Conservation (phyloP, 1,139 yeast genomes). For the Taphrina sp. region DNA sequence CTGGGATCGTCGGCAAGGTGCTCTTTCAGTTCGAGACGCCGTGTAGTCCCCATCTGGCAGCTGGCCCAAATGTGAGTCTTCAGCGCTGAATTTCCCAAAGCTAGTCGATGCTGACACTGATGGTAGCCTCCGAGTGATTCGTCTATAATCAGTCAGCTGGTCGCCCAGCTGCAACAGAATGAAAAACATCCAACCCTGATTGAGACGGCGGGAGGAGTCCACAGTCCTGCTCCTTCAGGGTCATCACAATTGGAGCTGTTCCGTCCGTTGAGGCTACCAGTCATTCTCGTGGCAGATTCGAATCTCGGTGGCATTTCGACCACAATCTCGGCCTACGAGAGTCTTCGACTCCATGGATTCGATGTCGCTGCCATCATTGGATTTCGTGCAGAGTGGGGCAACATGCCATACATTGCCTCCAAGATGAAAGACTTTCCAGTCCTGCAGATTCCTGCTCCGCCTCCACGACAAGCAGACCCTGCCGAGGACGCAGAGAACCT, state of each 20-base stretch:
- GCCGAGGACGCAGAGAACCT: conserved; percentile 36
- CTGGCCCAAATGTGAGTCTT: conserved; percentile 33
- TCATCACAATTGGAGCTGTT: conserved; percentile 41
- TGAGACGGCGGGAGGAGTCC: conserved; percentile 43
- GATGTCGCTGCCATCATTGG: conserved; percentile 39
- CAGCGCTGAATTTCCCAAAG: not conserved
- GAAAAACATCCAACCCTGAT: conserved; percentile 37
- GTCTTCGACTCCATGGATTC: conserved; percentile 40
- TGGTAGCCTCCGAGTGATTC: conserved; percentile 21
- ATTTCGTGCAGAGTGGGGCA: conserved; percentile 38
- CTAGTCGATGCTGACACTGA: conserved; percentile 1
- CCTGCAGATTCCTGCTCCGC: conserved; percentile 37
- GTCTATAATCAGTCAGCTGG: conserved; percentile 12
- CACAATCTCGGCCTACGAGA: conserved; percentile 41
- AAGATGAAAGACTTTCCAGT: conserved; percentile 36
- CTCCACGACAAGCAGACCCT: conserved; percentile 32
- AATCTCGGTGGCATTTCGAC: conserved; percentile 42
- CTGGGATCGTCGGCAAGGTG: conserved; percentile 34
- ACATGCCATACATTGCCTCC: conserved; percentile 39
- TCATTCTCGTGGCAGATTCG: conserved; percentile 41
- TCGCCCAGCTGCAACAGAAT: not conserved
- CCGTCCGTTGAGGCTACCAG: conserved; percentile 41
- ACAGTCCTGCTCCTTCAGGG: conserved; percentile 41
- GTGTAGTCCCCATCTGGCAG: conserved; percentile 42
- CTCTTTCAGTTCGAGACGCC: conserved; percentile 39